Evolutionary conservation across 1,139 yeast species (phyloP), one percentile per base, ranked within the genome.

Genomic region (Saccharomyces hybrid): DNA sequence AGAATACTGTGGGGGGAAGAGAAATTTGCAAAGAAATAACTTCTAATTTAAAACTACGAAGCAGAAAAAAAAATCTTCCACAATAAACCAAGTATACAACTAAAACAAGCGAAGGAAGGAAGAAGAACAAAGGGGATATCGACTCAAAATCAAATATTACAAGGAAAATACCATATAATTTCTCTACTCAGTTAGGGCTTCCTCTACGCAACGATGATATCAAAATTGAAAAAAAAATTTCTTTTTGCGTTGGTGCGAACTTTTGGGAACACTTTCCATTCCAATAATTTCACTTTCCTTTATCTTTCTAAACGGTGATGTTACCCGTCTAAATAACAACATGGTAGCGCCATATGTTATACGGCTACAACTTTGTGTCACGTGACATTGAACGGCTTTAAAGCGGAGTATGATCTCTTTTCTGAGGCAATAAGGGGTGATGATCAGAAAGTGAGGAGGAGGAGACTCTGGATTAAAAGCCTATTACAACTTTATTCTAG

Each of bases 191-290:
- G 26, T n/a, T 20, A 32, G 47, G 44, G 28, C 28, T 44, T 34
- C 42, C 16, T 11, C 28, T 44, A 14, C 47, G 41, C 49, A 50
- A 42, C 48, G 42, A 31, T 32, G 51, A 47, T 25, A 48, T 30
- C 44, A 16, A 38, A 14, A 14, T 38, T 38, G 44, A 38, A 38
- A 38, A 50, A 34, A 34, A 49, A 48, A 53, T 53, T 49, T 55
- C 54, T 53, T 53, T 50, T 53, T 50, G 57, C 59, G 59, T 57
- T 54, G 44, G 50, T 50, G 59, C 31, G 59, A 57, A 57, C 54
- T 7, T 16, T 9, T 30, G 27, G 53, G 56, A 38, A 54, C 50
- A 50, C 30, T n/a, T 13, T 9, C 50, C 49, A 47, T 51, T 49
- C 57, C 51, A 20, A 25, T 13, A 32, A 26, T 50, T 57, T 57